phyloP scores from a whole-genome alignment of 73 alveolate genomes.

The Paramecium sonneborni region DNA sequence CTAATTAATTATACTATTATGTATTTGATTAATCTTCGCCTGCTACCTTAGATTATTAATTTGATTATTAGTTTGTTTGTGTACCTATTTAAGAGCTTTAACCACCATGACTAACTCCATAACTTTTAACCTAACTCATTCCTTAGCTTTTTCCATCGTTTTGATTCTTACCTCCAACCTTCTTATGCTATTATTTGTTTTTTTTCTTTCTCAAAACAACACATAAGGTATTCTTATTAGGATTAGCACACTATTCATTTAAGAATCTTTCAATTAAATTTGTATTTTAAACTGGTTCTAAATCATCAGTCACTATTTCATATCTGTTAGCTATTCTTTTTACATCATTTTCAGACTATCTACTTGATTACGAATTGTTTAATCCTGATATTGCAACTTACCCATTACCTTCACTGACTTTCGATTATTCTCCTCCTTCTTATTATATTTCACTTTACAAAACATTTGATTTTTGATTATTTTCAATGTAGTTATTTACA shows the following conservation, averaged over 20 bases:
- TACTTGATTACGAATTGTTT: background rate
- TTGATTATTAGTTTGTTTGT: background rate
- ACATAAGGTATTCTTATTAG: background rate
- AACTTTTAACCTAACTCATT: slow-evolving; percentile 7
- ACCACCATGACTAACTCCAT: slow-evolving; percentile 28
- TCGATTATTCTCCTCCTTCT: slow-evolving; percentile 9
- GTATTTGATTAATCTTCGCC: background rate
- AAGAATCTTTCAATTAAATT: slow-evolving; percentile 18
- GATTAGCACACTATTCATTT: background rate
- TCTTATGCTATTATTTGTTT: background rate
- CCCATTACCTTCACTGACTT: slow-evolving; percentile 18
- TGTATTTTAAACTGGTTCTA: slow-evolving; percentile 2
- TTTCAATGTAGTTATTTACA: background rate
- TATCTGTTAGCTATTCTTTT: background rate
- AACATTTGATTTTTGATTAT: background rate
- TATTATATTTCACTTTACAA: background rate
- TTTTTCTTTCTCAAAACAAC: slow-evolving; percentile 32
- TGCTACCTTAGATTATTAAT: background rate
- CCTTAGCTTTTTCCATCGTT: background rate
- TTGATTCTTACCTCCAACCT: background rate
- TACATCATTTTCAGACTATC: background rate
- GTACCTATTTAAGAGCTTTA: background rate
- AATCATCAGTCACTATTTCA: slow-evolving; percentile 28
- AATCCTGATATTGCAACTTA: slow-evolving; percentile 16
- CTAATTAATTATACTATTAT: background rate